A percentile compares a stretch with the other conserved stretches of the same genome.
Evolutionary conservation across 2,329 filamentous ascomycete species (phyloP).

Genomic region (Phaeosphaeriaceae sp.): DNA sequence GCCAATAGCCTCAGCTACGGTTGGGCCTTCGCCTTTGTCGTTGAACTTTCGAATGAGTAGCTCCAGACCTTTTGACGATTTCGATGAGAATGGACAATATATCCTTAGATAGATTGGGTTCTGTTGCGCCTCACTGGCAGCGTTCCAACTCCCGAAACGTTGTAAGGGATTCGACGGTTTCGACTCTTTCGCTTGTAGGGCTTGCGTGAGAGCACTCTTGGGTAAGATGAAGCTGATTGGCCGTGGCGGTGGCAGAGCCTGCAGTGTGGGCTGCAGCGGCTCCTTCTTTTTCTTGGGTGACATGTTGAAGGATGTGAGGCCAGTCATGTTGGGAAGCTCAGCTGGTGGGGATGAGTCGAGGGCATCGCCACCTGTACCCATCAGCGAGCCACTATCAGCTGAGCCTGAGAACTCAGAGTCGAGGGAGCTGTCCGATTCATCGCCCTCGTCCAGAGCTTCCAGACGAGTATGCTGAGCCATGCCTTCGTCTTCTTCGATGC

Average conservation of each 20-base stretch:
- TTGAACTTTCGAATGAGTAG: slow-evolving; percentile 75
- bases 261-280: slow-evolving; percentile 58
- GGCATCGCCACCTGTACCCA: slow-evolving; percentile 70
- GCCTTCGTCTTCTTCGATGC: slow-evolving; percentile 60
- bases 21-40: slow-evolving; percentile 74
- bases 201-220: slow-evolving; percentile 74
- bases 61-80: slow-evolving; percentile 71
- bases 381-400: slow-evolving; percentile 72
- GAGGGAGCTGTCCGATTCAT: slow-evolving; percentile 50
- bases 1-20: slow-evolving; percentile 82
- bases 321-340: slow-evolving; percentile 52
- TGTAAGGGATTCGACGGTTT: slow-evolving; percentile 77
- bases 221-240: slow-evolving; percentile 76
- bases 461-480: slow-evolving; percentile 38
- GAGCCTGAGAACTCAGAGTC: slow-evolving; percentile 52
- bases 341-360: slow-evolving; percentile 62
- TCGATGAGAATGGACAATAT: slow-evolving; percentile 75
- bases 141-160: slow-evolving; percentile 77
- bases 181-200: slow-evolving; percentile 75
- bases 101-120: slow-evolving; percentile 80
- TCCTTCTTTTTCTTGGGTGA: slow-evolving; percentile 70
- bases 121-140: slow-evolving; percentile 72
- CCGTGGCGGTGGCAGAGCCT: slow-evolving; percentile 74
- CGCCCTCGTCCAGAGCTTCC: slow-evolving; percentile 51
- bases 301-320: slow-evolving; percentile 54